Conservation (phyloP, 1,139 yeast genomes). For the Suhomyces bribrorum region DNA sequence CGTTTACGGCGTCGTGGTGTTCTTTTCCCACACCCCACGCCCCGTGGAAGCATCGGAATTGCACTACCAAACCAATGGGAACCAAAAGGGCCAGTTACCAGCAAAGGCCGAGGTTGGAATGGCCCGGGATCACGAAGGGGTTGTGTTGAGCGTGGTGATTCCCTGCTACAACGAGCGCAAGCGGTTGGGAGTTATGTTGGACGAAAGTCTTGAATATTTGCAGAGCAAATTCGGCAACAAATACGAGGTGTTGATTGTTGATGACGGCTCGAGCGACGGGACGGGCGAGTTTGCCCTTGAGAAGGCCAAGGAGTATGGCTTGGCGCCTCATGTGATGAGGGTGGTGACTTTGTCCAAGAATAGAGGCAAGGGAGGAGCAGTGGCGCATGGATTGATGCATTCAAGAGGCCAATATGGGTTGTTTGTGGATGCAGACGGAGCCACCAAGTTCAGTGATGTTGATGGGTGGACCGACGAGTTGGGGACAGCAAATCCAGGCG, state of each 20-base stretch:
- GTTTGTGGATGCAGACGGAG: constrained; percentile 98
- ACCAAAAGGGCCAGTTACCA: constrained; percentile 28
- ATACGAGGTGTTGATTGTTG: constrained; percentile 84
- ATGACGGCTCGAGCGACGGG: constrained; percentile 87
- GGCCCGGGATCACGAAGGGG: constrained; percentile 18
- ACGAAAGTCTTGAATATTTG: constrained; percentile 68
- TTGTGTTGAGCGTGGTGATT: constrained; percentile 72
- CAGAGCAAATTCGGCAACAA: constrained; percentile 27
- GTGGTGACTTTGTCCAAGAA: constrained; percentile 69
- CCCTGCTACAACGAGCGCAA: constrained; percentile 89
- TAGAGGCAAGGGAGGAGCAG: constrained; percentile 98
- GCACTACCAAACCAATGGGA: constrained; percentile 46
- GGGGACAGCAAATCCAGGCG: constrained; percentile 39
- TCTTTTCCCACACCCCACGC: constrained; percentile 67
- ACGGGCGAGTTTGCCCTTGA: constrained; percentile 72
- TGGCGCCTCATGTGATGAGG: constrained; percentile 63
- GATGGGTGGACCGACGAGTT: constrained; percentile 52
- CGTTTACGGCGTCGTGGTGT: constrained; percentile 44
- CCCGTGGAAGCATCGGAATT: constrained; percentile 53
- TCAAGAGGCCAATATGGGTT: constrained; percentile 71
- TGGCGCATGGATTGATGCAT: constrained; percentile 85
- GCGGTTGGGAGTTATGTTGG: constrained; percentile 73
- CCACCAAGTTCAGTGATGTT: constrained; percentile 78
- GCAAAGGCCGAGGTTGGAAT: constrained; percentile 26
- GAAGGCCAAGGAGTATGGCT: constrained; percentile 53